Base-by-base conservation (phyloP, 2,329 filamentous ascomycete species). In the Macroventuria anomochaeta region DNA sequence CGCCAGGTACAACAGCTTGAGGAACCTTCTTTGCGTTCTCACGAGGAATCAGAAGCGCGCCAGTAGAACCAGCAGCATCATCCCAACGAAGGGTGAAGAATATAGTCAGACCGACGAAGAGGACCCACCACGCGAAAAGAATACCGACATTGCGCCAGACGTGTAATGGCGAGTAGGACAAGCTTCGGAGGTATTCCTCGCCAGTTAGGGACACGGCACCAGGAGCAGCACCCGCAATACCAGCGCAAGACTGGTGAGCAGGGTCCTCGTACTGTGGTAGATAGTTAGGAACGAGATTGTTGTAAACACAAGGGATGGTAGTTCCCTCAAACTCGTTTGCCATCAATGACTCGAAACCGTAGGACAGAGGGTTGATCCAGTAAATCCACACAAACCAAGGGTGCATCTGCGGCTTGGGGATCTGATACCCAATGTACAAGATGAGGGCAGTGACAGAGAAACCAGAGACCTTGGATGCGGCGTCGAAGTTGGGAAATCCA, bases 271-370 rank as follows among this genome's bases (percentile, higher is more conserved):
- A 87, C 1, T 75, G 75, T 0, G 78, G 74, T 0, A 83, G 81
- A 41, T 68, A 58, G 77, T 64, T 67, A 0, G 83, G 83, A 3
- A 85, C 75, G 5, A 86, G 69, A 53, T 82, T 83, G 23, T 56
- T 58, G 2, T 74, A 77, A 3, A 79, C 79, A 52, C 84, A 86
- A 1, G 77, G 73, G 15, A 85, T 79, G 2, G 64, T 40, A 8
- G 44, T 75, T 28, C 53, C 63, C 11, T 65, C 84, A 0, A 66
- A 72, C 37, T 75, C 96, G 71, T 95, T 95, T 53, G 89, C 83
- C 80, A 93, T 86, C 17, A 95, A 77, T 0, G 85, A 79, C 71
- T 96, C 90, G 65, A 95, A 96, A 0, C 85, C 85, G 58, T 95
- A 96, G 0, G 84, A 84, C 1, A 96, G 79, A 1, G 90, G 90